A percentile compares a stretch with the other conserved stretches of the same genome.
Evolutionary conservation across 2,329 filamentous ascomycete genomes (phyloP).

Genomic region (Chaetomiaceae sp.): DNA sequence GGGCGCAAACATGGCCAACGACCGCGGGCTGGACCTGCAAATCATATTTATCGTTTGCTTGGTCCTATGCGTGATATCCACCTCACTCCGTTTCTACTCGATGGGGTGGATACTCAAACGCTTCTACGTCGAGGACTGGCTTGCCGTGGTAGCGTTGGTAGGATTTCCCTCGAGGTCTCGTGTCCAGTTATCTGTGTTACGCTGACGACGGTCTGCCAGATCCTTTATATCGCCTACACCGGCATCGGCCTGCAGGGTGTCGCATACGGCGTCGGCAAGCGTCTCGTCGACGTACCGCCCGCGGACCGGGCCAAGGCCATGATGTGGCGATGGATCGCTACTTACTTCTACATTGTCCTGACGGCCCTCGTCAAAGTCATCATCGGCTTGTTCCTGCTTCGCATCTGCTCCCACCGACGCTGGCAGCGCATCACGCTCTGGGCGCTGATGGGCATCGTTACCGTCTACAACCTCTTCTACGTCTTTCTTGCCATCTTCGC

Average conservation of each 20-base stretch:
- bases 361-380: not conserved
- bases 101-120: not conserved
- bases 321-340: not conserved
- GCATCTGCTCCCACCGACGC: not conserved
- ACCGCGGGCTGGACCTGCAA: not conserved
- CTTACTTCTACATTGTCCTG: not conserved
- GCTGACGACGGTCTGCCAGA: too few species aligned
- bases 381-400: not conserved
- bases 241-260: not conserved
- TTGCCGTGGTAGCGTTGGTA: not conserved
- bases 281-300: not conserved
- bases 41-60: not conserved
- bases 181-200: not conserved
- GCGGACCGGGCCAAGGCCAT: not conserved
- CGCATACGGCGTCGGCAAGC: not conserved
- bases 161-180: not conserved
- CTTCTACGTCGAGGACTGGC: not conserved
- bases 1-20: not conserved
- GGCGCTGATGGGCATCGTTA: not conserved
- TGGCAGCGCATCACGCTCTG: not conserved
- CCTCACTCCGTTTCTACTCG: not conserved
- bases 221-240: not conserved
- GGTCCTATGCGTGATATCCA: not conserved
- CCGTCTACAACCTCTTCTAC: not conserved
- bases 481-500: not conserved